Conservation (phyloP, 2,329 filamentous ascomycete species). For the Fusarium albidum region DNA sequence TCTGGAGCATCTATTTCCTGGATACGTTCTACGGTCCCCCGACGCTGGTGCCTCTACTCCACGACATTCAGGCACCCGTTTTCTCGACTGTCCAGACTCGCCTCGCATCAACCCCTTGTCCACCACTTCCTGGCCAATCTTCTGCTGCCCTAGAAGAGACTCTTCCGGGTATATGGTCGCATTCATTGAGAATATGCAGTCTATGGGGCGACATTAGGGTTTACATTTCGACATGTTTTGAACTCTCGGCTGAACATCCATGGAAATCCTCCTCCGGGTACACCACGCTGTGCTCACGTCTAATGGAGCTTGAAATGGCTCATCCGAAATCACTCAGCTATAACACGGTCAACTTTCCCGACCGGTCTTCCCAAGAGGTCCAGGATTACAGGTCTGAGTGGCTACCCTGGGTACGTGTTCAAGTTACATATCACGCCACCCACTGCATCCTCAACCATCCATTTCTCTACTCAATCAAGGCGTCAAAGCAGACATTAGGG, state of each 20-base stretch:
- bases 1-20: constrained; percentile 18
- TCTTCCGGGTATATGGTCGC: constrained; percentile 7
- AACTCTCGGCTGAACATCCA: background rate
- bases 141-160: fast-evolving
- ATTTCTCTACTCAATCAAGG: constrained; percentile 12
- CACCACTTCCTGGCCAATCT: background rate
- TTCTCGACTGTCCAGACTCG: background rate
- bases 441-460: constrained; percentile 26
- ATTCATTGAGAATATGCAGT: constrained; percentile 3
- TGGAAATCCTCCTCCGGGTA: constrained; percentile 28
- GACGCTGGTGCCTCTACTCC: background rate
- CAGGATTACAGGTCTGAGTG: background rate
- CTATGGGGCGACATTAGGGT: constrained; percentile 13
- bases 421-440: constrained; percentile 24
- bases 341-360: constrained; percentile 1
- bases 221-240: constrained; percentile 20
- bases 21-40: constrained; percentile 8
- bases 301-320: constrained; percentile 4
- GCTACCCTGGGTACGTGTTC: constrained; percentile 19
- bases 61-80: background rate
- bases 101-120: background rate
- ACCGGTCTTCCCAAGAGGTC: background rate
- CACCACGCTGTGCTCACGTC: background rate
- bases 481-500: constrained; percentile 8
- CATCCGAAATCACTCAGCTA: constrained; percentile 7